Base-by-base conservation (phyloP, 306 rosid species). In the Quercus mongolica region DNA sequence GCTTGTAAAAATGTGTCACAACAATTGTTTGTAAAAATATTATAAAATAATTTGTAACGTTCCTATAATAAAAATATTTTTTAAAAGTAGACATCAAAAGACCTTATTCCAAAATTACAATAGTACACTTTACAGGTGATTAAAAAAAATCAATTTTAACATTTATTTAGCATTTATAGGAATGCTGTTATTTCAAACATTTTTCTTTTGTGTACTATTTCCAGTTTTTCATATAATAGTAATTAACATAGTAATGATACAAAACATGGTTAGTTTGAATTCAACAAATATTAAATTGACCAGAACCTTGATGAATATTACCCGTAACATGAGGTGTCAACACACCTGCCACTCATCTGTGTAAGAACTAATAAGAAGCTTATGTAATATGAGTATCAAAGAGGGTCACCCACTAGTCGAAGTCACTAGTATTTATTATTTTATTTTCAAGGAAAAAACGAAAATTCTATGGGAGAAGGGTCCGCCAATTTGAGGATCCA, bases 21-120 rank as follows among this genome's bases (percentile, higher is more conserved):
- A 38, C 0, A 38, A 8, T 8, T 7, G 11, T 0, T 0, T 0
- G 0, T 7, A 41, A 41, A 41, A 38, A 38, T 7, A 0, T 38
- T 38, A 38, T 38, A 38, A 38, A 38, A 2, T 38, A 38, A 38
- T 7, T 8, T 38, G 0, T 7, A 38, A 6, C 2, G 0, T 38
- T 7, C 0, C 10, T 38, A 0, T 38, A 38, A 38, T 38, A 7
- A 38, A 38, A 38, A 38, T 38, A 38, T 38, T 38, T 38, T 38
- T 38, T 6, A 38, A 38, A 35, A 35, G 41, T 35, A 35, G 2
- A 6, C 9, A 6, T 35, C 2, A 35, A 35, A 35, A 35, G 2
- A 6, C 9, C 9, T 6, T 6, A 35, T 6, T 35, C 41, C 41
- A 35, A 1, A 35, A 6, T 35, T 35, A 35, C 9, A 35, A 35